Percentiles rank a stretch among this genome's conserved stretches.
These are phyloP conservation scores for Eragrostis curvula DNA, from an alignment of 176 grass and related monocot species.

Conservation along the genomic window DNA sequence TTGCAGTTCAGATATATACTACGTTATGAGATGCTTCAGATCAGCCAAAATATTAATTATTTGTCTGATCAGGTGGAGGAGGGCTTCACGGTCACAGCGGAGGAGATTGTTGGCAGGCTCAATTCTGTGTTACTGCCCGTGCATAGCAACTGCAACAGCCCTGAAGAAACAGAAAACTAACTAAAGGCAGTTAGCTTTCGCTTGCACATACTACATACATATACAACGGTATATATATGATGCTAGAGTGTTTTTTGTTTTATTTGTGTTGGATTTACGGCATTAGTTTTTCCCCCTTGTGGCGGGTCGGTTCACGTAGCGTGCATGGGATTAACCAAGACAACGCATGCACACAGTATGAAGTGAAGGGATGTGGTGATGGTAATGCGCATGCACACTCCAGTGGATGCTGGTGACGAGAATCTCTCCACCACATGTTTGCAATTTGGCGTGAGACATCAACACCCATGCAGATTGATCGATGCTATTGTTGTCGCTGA, in stretches of 20 bases:
- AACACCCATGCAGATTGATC: background rate
- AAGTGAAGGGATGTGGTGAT: background rate
- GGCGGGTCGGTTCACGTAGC: background rate
- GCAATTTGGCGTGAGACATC: background rate
- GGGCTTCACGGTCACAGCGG: constrained; percentile 24
- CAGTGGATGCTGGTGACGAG: background rate
- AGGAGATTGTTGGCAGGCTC: constrained; percentile 48
- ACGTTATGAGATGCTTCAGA: background rate
- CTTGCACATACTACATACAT: background rate
- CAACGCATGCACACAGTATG: background rate
- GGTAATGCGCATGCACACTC: background rate
- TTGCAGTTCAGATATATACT: too few species aligned
- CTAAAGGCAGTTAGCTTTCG: background rate
- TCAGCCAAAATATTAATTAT: background rate
- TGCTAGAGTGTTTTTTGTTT: background rate
- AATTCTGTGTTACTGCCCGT: background rate
- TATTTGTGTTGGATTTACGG: background rate
- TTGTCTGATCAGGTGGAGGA: constrained; percentile 39
- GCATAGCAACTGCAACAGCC: constrained; percentile 1
- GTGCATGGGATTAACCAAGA: background rate
- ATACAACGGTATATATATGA: too few species aligned
- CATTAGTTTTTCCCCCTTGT: background rate
- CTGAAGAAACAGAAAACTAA: constrained; percentile 17
- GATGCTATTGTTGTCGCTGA: background rate
- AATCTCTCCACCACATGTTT: constrained; percentile 25